phyloP scores from a whole-genome alignment of 305 asterid species.

The Coffea humblotiana region DNA sequence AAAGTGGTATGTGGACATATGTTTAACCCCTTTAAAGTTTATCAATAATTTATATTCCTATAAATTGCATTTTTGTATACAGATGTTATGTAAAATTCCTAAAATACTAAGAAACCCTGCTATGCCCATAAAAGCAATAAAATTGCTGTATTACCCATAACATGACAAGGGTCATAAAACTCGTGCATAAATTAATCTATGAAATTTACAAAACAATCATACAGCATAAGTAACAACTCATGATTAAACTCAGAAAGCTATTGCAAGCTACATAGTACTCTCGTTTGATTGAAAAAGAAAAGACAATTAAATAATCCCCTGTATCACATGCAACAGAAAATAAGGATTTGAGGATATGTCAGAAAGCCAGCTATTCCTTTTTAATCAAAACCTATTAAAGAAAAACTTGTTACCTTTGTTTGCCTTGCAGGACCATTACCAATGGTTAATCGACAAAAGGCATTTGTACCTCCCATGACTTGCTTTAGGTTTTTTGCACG shows the following conservation, averaged over 20 bases:
- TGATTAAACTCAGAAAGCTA: not conserved
- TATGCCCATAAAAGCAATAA: not conserved
- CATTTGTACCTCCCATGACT: constrained; percentile 68
- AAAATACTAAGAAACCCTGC: not conserved
- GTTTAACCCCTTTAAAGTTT: not conserved
- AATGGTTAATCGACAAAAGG: constrained; percentile 65
- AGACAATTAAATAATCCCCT: no score
- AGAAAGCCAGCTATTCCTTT: not conserved
- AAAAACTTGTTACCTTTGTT: constrained; percentile 59
- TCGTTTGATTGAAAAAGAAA: no score
- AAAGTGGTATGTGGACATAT: not conserved
- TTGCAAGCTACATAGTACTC: not conserved
- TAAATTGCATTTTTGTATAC: not conserved
- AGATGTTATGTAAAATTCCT: no score
- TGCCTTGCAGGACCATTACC: constrained; percentile 77
- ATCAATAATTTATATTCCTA: no score
- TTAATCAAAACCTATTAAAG: not conserved
- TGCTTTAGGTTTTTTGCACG: constrained; percentile 80
- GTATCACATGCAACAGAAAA: not conserved
- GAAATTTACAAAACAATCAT: not conserved
- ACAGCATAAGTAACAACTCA: not conserved
- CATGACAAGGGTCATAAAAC: not conserved
- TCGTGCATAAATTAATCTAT: not conserved
- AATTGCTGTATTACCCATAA: not conserved
- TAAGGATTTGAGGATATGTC: not conserved